Evolutionary conservation across 495 filamentous ascomycete genomes (phyloP).

Genomic region (Cetradonia linearis): DNA sequence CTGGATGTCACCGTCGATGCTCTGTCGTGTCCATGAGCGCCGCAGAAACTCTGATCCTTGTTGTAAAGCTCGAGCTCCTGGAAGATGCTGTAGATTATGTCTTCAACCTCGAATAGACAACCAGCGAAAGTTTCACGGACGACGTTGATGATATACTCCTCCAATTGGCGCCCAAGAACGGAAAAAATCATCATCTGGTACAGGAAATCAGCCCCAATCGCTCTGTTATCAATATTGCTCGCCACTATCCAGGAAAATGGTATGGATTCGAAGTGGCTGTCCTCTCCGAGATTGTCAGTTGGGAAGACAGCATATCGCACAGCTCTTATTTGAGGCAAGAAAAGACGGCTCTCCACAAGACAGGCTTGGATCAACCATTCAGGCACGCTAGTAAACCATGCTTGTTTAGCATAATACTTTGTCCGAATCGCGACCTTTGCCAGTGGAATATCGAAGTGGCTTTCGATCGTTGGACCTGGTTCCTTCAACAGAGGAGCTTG

Average conservation of each 20-base stretch:
- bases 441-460: conserved; percentile 17
- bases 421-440: conserved; percentile 19
- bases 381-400: conserved; percentile 11
- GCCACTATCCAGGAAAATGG: conserved; percentile 19
- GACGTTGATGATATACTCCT: conserved; percentile 33
- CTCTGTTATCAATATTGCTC: conserved; percentile 13
- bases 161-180: conserved; percentile 32
- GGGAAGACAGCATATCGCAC: conserved; percentile 16
- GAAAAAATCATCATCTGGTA: conserved; percentile 37
- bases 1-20: conserved; percentile 12
- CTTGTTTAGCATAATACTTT: conserved; percentile 17
- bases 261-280: conserved; percentile 18
- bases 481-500: conserved; percentile 9
- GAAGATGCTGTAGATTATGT: conserved; percentile 18
- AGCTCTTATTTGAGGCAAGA: conserved; percentile 18
- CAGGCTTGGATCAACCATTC: conserved; percentile 17
- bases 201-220: conserved; percentile 19
- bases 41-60: conserved; percentile 16
- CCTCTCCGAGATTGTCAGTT: conserved; percentile 8
- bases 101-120: conserved; percentile 22
- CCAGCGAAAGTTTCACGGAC: conserved; percentile 20
- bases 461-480: conserved; percentile 16
- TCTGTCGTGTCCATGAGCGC: conserved; percentile 1
- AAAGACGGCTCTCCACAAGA: conserved; percentile 20
- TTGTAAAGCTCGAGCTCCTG: conserved; percentile 16